These are phyloP conservation scores for Nematodospora anomalae DNA, from an alignment of 1,139 yeast genomes.

Conservation along the genomic window DNA sequence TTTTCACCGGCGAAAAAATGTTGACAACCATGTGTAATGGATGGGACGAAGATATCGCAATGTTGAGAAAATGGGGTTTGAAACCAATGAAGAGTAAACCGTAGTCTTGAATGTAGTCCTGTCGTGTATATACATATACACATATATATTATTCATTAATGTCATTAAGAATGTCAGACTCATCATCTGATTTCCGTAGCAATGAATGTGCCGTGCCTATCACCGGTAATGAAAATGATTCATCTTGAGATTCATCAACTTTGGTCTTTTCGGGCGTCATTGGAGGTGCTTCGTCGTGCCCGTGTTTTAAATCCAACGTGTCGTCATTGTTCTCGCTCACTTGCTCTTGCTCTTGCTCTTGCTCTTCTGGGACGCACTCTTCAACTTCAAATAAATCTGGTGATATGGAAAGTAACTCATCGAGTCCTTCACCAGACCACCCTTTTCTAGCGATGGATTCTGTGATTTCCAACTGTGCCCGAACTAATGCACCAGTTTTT, in stretches of 20 bases:
- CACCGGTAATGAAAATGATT: constrained; percentile 34
- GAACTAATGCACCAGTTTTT: constrained; percentile 62
- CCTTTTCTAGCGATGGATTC: constrained; percentile 84
- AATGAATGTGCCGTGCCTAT: constrained; percentile 18
- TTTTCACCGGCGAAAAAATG: constrained; percentile 81
- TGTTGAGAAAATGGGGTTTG: constrained; percentile 72
- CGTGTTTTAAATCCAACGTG: constrained; percentile 6
- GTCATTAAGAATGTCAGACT: constrained; percentile 1
- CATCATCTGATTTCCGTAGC: constrained; percentile 6
- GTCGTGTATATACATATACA: too few relatives aligned
- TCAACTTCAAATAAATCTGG: constrained; percentile 50
- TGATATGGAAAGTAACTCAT: constrained; percentile 56
- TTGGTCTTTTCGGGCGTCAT: constrained; percentile 5
- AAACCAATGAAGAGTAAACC: constrained; percentile 57
- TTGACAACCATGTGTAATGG: constrained; percentile 81
- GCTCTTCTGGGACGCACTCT: constrained; percentile 2
- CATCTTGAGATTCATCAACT: constrained; percentile 18
- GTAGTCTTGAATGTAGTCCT: neutral
- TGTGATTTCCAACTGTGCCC: constrained; percentile 79
- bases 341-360: constrained; percentile 10
- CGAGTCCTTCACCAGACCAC: constrained; percentile 85
- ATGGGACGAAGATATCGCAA: constrained; percentile 76
- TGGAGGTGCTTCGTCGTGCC: constrained; percentile 1
- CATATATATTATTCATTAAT: neutral
- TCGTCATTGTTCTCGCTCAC: constrained; percentile 12